These are phyloP conservation scores for Orbilia javanica DNA, from an alignment of 2,329 filamentous ascomycete species.

Conservation along the genomic window DNA sequence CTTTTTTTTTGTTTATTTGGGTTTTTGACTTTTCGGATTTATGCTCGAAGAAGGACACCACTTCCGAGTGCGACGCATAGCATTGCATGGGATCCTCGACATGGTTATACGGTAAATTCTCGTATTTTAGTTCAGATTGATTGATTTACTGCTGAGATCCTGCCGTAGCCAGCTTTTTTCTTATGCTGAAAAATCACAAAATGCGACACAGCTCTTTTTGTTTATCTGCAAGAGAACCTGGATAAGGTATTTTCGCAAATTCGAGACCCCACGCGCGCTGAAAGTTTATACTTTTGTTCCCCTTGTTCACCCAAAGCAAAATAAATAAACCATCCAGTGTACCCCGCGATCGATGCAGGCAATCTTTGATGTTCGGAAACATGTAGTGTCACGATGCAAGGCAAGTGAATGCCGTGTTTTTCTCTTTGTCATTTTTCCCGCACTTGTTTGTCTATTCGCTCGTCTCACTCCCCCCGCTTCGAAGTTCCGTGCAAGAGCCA, in stretches of 20 bases:
- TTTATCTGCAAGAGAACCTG: not conserved
- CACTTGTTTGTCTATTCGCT: not conserved
- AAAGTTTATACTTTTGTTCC: not conserved
- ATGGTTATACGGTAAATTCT: conserved; percentile 5
- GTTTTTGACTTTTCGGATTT: conserved; percentile 12
- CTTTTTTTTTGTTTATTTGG: not conserved
- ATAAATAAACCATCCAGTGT: conserved; percentile 1
- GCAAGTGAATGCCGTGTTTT: not conserved
- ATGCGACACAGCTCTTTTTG: not conserved
- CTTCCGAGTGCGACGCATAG: conserved; percentile 17
- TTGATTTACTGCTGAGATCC: not conserved
- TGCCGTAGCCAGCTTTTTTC: not conserved
- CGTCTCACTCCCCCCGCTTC: not conserved
- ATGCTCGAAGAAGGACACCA: not conserved
- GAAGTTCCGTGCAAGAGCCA: conserved; percentile 9
- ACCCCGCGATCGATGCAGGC: not conserved
- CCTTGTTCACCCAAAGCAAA: not conserved
- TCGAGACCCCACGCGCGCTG: not conserved
- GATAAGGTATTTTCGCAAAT: not conserved
- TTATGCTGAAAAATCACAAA: too few relatives aligned
- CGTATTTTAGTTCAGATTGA: not conserved
- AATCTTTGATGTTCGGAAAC: conserved; percentile 11
- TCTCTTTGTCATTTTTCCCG: not conserved
- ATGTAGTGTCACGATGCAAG: conserved; percentile 21
- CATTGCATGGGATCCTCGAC: conserved; percentile 23